Evolutionary conservation across 371 early-diverging fungal genomes (phyloP).

Genomic region (Mortierella sp.): DNA sequence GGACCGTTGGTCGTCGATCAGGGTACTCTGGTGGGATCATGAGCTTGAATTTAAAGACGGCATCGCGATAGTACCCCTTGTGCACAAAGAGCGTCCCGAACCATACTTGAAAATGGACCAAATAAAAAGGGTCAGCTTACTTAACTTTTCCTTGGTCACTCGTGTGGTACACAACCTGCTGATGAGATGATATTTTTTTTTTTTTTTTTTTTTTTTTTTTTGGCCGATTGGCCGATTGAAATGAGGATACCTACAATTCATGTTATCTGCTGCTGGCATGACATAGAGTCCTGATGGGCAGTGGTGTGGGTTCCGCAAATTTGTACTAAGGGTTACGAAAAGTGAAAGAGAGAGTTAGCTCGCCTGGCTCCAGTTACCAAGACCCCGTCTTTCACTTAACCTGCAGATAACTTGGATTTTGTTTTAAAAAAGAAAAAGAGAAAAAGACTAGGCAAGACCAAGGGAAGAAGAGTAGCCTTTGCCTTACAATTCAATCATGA

Average conservation of each 20-base stretch:
- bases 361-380: too few species aligned
- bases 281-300: conserved; percentile 89
- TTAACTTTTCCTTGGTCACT: too few species aligned
- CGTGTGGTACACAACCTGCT: background rate
- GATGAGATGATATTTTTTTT: background rate
- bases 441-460: conserved; percentile 2
- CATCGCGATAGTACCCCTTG: conserved; percentile 91
- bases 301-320: conserved; percentile 78
- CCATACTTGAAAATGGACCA: conserved; percentile 68
- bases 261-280: conserved; percentile 82
- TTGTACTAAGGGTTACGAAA: conserved; percentile 62
- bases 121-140: too few species aligned
- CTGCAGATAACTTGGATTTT: too few species aligned
- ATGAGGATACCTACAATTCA: conserved; percentile 64
- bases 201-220: background rate
- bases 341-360: background rate
- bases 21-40: conserved; percentile 91
- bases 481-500: conserved; percentile 69
- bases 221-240: conserved; percentile 11
- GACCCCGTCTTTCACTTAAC: too few species aligned
- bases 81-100: conserved; percentile 88
- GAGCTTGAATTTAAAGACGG: conserved; percentile 93
- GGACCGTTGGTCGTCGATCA: conserved; percentile 84
- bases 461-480: background rate
- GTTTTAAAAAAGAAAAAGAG: conserved; percentile 19